Evolutionary conservation across 306 rosid species (phyloP).

Genomic region (Ammopiptanthus mongolicus): DNA sequence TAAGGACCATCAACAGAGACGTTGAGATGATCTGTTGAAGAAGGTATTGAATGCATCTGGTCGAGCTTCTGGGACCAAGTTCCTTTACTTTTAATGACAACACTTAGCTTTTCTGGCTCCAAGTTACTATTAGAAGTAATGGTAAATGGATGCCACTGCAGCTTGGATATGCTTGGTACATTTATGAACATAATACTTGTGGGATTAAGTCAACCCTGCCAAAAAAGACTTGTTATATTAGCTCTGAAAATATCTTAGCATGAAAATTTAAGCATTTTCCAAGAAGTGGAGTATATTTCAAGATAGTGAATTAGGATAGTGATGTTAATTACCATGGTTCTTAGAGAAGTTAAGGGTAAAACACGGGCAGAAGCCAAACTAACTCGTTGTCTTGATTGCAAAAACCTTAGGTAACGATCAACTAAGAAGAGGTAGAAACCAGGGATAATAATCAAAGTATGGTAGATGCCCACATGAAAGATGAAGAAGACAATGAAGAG

Average conservation of each 20-base stretch:
- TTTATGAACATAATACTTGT: constrained; percentile 60
- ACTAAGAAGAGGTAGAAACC: constrained; percentile 65
- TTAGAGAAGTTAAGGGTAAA: constrained; percentile 73
- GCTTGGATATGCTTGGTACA: constrained; percentile 59
- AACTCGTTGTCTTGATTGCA: constrained; percentile 42
- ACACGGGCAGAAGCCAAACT: constrained; percentile 44
- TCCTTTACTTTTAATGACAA: constrained; percentile 60
- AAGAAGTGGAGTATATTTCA: no score
- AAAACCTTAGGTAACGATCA: constrained; percentile 62
- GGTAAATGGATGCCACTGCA: constrained; percentile 86
- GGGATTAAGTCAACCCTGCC: constrained; percentile 56
- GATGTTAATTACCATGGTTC: constrained; percentile 26
- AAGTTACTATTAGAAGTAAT: constrained; percentile 52
- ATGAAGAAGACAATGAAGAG: constrained; percentile 56
- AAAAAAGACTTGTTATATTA: neutral
- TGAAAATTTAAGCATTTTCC: neutral
- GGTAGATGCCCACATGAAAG: constrained; percentile 55
- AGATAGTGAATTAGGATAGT: neutral
- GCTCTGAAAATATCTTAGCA: neutral
- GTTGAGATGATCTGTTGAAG: constrained; percentile 34
- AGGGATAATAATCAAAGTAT: constrained; percentile 49
- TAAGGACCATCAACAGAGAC: constrained; percentile 76
- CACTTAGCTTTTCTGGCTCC: constrained; percentile 52
- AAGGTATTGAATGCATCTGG: constrained; percentile 43
- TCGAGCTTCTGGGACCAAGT: constrained; percentile 58